Conservation (phyloP, 2,329 filamentous ascomycete genomes). For the Botrytis squamosa region DNA sequence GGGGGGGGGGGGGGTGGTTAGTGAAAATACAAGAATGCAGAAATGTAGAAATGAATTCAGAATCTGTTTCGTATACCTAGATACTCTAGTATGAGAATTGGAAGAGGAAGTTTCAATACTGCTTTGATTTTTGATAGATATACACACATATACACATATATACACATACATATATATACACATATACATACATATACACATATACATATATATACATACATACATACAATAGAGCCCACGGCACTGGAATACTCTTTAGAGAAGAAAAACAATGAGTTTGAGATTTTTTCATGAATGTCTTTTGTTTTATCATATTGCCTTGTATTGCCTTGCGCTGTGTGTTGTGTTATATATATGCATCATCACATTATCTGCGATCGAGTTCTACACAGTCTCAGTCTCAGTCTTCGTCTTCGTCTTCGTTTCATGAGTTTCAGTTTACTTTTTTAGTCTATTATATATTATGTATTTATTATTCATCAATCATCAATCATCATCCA, state of each 20-base stretch:
- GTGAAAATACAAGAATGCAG: fast-evolving
- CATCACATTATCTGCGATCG: not conserved
- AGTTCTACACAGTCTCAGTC: not conserved
- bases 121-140: not conserved
- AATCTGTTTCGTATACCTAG: not conserved
- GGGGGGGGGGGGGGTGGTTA: not conserved
- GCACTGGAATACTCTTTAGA: too few species aligned
- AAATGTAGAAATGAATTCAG: not conserved
- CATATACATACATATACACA: not conserved
- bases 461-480: too few species aligned
- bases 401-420: not conserved
- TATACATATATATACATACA: too few species aligned
- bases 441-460: too few species aligned
- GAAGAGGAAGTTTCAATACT: not conserved
- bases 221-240: too few species aligned
- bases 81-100: not conserved
- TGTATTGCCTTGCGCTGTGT: too few species aligned
- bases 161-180: too few species aligned
- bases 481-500: not conserved
- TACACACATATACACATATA: not conserved
- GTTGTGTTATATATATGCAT: too few species aligned
- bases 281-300: not conserved
- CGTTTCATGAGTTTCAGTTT: not conserved
- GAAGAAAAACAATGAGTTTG: not conserved
- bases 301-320: not conserved